phyloP scores from a whole-genome alignment of 2,329 filamentous ascomycete species.

The Moelleriella libera region DNA sequence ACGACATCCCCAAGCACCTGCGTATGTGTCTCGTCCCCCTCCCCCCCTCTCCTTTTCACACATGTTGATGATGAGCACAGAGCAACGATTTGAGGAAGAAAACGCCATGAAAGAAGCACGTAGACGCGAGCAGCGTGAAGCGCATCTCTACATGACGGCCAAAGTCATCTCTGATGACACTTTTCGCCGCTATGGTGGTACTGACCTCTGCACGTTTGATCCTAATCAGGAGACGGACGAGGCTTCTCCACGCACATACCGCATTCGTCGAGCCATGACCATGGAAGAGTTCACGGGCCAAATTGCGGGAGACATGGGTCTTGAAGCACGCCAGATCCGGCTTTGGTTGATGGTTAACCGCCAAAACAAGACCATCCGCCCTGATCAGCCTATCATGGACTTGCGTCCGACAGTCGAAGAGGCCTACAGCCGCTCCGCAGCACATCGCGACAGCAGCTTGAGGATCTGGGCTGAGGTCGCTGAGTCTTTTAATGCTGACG shows the following conservation, averaged over 20 bases:
- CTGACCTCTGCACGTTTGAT: conserved; percentile 66
- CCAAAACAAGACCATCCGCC: conserved; percentile 90
- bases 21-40: conserved; percentile 31
- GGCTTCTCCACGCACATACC: conserved; percentile 57
- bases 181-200: conserved; percentile 69
- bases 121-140: conserved; percentile 82
- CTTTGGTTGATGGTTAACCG: conserved; percentile 98
- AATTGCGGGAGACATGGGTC: conserved; percentile 55
- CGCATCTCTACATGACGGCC: conserved; percentile 80
- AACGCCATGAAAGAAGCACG: conserved; percentile 59
- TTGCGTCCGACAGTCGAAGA: conserved; percentile 67
- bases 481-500: conserved; percentile 50
- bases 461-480: conserved; percentile 78
- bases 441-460: conserved; percentile 57
- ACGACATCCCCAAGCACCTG: conserved; percentile 71
- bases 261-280: conserved; percentile 60
- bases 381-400: conserved; percentile 76
- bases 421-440: conserved; percentile 32
- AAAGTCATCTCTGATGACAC: conserved; percentile 71
- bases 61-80: conserved; percentile 22
- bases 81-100: conserved; percentile 69
- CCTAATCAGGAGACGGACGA: conserved; percentile 48
- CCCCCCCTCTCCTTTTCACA: neutral
- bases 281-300: conserved; percentile 60
- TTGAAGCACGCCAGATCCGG: conserved; percentile 57